Evolutionary conservation across 2,329 filamentous ascomycete genomes (phyloP), one percentile per base, ranked within the genome.

Genomic region (Diaporthe batatas): DNA sequence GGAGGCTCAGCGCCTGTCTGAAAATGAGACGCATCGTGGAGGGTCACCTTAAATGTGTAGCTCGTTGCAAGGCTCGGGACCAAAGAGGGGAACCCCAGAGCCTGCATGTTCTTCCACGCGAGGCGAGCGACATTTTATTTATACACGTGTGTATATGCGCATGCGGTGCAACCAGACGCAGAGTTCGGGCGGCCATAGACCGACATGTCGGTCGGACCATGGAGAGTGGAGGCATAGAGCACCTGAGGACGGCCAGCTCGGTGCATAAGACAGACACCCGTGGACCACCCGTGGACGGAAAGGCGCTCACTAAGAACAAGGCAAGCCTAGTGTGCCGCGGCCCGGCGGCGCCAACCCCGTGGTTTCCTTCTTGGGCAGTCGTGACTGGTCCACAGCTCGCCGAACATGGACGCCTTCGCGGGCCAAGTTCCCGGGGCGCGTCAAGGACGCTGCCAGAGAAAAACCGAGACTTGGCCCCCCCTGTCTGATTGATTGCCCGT

Each of bases 1-100:
- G 49, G n/a, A 72, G 18, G 36, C 70, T 59, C 6, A 72, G 55
- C 12, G 34, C 25, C 32, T 49, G 53, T 14, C 44, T 47, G 29
- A 55, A 16, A 36, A 62, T 16, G n/a, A 39, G 57, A 36, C 65
- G 47, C 65, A 70, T 42, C 65, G 59, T 70, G n/a, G 36, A 64
- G 47, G n/a, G n/a, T n/a, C n/a, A n/a, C n/a, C n/a, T n/a, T n/a
- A n/a, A n/a, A n/a, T n/a, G n/a, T n/a, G n/a, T n/a, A 14, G n/a
- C 14, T 21, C 12, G 44, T 11, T 65, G 23, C 39, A 18, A 49
- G 18, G 23, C 18, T 65, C 29, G 21, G 12, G 21, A 39, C n/a
- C 29, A 51, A 8, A 11, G 11, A 36, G 3, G 29, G 25, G 18
- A 18, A 49, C 39, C 21, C 3, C 59, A 34, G 1, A 12, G 21